Percentiles rank a stretch among this genome's conserved stretches.
Evolutionary conservation across 192 early-diverging fungal species (phyloP).

Genomic region (Podochytrium sp.): DNA sequence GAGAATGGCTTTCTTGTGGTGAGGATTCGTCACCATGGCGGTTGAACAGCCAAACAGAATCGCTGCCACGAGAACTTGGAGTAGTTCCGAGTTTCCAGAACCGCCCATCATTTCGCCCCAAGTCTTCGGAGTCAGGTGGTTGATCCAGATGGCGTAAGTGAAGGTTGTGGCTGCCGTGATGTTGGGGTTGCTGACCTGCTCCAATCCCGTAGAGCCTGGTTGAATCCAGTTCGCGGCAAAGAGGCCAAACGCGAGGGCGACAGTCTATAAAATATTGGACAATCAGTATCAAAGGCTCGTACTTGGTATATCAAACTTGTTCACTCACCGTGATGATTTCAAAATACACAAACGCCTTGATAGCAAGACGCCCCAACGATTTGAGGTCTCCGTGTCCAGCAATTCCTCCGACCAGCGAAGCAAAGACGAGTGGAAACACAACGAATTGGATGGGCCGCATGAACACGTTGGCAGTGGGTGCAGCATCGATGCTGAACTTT

Average conservation of each 20-base stretch:
- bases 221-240: slow-evolving; percentile 61
- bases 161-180: slow-evolving; percentile 29
- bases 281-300: slow-evolving; percentile 39
- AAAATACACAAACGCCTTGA: slow-evolving; percentile 76
- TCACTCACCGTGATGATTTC: slow-evolving; percentile 42
- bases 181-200: slow-evolving; percentile 13
- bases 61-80: slow-evolving; percentile 69
- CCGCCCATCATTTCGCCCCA: slow-evolving; percentile 57
- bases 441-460: slow-evolving; percentile 44
- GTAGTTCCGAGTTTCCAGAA: slow-evolving; percentile 41
- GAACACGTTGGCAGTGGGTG: slow-evolving; percentile 41
- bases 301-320: not conserved
- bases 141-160: slow-evolving; percentile 59
- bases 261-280: not conserved
- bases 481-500: slow-evolving; percentile 32
- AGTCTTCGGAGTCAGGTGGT: slow-evolving; percentile 61
- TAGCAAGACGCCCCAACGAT: slow-evolving; percentile 60
- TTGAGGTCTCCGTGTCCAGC: slow-evolving; percentile 75
- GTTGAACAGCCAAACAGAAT: slow-evolving; percentile 61
- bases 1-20: slow-evolving; percentile 50
- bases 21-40: slow-evolving; percentile 37
- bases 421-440: slow-evolving; percentile 71
- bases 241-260: slow-evolving; percentile 72
- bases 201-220: slow-evolving; percentile 62
- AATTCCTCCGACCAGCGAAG: slow-evolving; percentile 73